These are phyloP conservation scores for Hibiscus trionum DNA, from an alignment of 345 rosid species.

Conservation along the genomic window DNA sequence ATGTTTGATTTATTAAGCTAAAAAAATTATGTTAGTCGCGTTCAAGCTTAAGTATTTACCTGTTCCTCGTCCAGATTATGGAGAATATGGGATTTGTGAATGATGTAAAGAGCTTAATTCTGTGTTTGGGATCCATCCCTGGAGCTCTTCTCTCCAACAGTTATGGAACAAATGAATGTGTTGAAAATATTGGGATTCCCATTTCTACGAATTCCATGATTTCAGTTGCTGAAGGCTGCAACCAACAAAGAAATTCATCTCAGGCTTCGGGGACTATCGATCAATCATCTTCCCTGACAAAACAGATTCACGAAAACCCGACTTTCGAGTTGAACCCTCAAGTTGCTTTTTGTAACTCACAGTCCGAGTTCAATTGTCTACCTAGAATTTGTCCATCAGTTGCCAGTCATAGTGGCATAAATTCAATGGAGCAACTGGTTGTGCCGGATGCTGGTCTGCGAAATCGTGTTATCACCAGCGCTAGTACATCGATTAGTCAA, in stretches of 20 bases:
- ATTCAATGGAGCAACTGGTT: conserved; percentile 35
- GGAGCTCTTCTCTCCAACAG: conserved; percentile 59
- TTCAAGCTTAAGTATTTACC: conserved; percentile 8
- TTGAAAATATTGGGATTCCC: conserved; percentile 39
- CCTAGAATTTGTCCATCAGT: conserved; percentile 12
- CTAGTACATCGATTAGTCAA: conserved; percentile 12
- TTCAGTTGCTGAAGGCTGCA: conserved; percentile 27
- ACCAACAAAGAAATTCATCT: conserved; percentile 32
- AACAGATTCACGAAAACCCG: conserved; percentile 24
- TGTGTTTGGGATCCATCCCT: conserved; percentile 70
- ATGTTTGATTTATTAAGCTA: neutral
- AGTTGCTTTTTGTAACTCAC: conserved; percentile 23
- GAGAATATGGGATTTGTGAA: conserved; percentile 78
- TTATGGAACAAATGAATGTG: conserved; percentile 31
- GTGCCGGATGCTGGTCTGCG: conserved; percentile 17
- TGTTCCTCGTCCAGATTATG: conserved; percentile 48
- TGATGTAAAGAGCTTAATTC: conserved; percentile 58
- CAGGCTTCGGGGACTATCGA: conserved; percentile 23
- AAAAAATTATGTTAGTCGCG: neutral
- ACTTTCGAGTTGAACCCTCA: conserved; percentile 43
- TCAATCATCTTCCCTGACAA: conserved; percentile 16
- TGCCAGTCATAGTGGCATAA: conserved; percentile 17
- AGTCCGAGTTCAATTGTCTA: conserved; percentile 20
- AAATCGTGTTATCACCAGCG: conserved; percentile 13
- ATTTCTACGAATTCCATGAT: conserved; percentile 28